Evolutionary conservation across 768 basidiomycete species (phyloP).

Genomic region (Phylloporus rhodoxanthus): DNA sequence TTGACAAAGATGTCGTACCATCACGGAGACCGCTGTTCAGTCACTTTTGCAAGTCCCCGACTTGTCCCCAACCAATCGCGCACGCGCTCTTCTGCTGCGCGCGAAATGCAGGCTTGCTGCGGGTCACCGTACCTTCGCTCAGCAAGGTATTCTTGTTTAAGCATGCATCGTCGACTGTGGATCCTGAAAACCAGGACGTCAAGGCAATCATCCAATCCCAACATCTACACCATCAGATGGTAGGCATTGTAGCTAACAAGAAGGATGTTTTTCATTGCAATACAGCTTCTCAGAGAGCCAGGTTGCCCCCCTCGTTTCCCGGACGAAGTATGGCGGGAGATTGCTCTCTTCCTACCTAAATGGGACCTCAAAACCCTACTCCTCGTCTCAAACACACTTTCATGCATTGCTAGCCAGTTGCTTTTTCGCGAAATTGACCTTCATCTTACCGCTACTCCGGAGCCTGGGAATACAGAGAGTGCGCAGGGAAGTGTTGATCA

Average conservation of each 20-base stretch:
- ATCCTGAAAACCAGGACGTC: conserved; percentile 68
- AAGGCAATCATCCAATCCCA: conserved; percentile 52
- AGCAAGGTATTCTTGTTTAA: conserved; percentile 44
- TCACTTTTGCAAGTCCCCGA: conserved; percentile 58
- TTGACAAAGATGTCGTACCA: conserved; percentile 49
- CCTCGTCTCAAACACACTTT: conserved; percentile 59
- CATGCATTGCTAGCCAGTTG: conserved; percentile 61
- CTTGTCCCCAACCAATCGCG: conserved; percentile 44
- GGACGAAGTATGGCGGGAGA: conserved; percentile 66
- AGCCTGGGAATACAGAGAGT: conserved; percentile 17
- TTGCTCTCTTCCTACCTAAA: conserved; percentile 57
- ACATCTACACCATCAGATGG: conserved; percentile 51
- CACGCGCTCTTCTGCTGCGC: conserved; percentile 58
- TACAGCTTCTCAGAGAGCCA: conserved; percentile 32
- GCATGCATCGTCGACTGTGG: conserved; percentile 39
- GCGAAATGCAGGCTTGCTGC: conserved; percentile 61
- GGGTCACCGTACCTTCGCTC: conserved; percentile 54
- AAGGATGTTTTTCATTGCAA: background rate
- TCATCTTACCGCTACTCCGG: conserved; percentile 43
- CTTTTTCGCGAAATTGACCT: conserved; percentile 61
- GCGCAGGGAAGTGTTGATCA: conserved; percentile 9
- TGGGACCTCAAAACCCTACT: conserved; percentile 62
- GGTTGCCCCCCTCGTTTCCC: conserved; percentile 53
- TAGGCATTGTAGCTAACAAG: conserved; percentile 19
- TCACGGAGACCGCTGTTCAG: conserved; percentile 71